phyloP scores from a whole-genome alignment of 495 filamentous ascomycete species.

The Aspergillus cavernicola region DNA sequence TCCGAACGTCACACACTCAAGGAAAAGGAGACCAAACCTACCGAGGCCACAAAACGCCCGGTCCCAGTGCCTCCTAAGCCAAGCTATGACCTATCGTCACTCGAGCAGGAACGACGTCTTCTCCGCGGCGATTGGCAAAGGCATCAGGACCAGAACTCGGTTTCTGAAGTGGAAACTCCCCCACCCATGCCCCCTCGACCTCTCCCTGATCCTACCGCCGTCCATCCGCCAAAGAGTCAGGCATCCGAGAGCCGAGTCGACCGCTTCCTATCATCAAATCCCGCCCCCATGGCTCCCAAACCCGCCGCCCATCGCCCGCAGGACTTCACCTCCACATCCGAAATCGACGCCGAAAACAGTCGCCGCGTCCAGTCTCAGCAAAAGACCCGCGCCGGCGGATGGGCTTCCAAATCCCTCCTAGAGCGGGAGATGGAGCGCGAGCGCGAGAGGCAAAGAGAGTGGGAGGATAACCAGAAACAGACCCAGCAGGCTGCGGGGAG shows the following conservation, averaged over 20 bases:
- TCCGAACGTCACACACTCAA: conserved; percentile 63
- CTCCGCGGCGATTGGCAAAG: conserved; percentile 66
- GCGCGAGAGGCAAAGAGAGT: conserved; percentile 86
- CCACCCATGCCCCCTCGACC: conserved; percentile 34
- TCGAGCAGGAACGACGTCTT: conserved; percentile 70
- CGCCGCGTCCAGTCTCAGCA: conserved; percentile 59
- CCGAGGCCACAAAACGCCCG: conserved; percentile 38
- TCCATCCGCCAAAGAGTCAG: conserved; percentile 27
- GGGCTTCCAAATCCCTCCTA: conserved; percentile 76
- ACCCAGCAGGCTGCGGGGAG: conserved; percentile 52
- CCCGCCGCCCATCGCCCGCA: conserved; percentile 40
- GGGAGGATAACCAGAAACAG: conserved; percentile 86
- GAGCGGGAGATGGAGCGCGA: conserved; percentile 97
- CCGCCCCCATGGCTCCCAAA: conserved; percentile 36
- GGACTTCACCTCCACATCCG: conserved; percentile 59
- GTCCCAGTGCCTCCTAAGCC: conserved; percentile 48
- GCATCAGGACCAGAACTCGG: conserved; percentile 43
- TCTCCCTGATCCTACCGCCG: conserved; percentile 49
- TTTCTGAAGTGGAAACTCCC: conserved; percentile 19
- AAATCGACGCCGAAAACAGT: conserved; percentile 66
- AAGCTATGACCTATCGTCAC: conserved; percentile 65
- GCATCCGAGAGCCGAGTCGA: conserved; percentile 35
- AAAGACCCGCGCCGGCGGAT: conserved; percentile 70
- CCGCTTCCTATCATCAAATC: conserved; percentile 51
- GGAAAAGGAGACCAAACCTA: conserved; percentile 32